Evolutionary conservation across 225 moss, liverwort and hornwort species (phyloP).

Genomic region (Marchantia paleacea): DNA sequence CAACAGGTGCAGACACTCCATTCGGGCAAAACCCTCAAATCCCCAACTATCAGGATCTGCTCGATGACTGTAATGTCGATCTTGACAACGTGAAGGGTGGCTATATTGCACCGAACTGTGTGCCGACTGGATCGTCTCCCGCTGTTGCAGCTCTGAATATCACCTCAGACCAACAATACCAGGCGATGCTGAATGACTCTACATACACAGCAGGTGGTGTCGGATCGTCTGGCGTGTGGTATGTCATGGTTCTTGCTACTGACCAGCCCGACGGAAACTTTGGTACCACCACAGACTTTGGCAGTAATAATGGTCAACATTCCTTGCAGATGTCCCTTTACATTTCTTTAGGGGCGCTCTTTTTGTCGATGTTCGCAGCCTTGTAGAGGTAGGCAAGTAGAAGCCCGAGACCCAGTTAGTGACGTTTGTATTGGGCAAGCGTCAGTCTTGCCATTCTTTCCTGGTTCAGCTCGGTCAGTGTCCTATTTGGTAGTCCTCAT

Average conservation of each 20-base stretch:
- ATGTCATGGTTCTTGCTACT: conserved; percentile 55
- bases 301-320: background rate
- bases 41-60: conserved; percentile 24
- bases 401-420: background rate
- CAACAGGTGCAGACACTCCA: conserved; percentile 47
- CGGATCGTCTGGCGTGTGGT: conserved; percentile 61
- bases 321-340: background rate
- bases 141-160: conserved; percentile 48
- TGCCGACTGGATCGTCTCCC: conserved; percentile 41
- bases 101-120: conserved; percentile 48
- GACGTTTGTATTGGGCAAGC: background rate
- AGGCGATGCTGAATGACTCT: conserved; percentile 37
- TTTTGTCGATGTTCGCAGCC: background rate
- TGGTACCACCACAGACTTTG: background rate
- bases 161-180: conserved; percentile 42
- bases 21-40: conserved; percentile 42
- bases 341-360: background rate
- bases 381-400: background rate
- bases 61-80: conserved; percentile 49
- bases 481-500: background rate
- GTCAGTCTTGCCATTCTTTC: background rate
- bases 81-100: conserved; percentile 53
- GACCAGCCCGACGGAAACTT: conserved; percentile 52
- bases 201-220: conserved; percentile 57
- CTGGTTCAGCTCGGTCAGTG: background rate